Conservation (phyloP, 31 red algal genomes). For the Asparagopsis taxiformis region DNA sequence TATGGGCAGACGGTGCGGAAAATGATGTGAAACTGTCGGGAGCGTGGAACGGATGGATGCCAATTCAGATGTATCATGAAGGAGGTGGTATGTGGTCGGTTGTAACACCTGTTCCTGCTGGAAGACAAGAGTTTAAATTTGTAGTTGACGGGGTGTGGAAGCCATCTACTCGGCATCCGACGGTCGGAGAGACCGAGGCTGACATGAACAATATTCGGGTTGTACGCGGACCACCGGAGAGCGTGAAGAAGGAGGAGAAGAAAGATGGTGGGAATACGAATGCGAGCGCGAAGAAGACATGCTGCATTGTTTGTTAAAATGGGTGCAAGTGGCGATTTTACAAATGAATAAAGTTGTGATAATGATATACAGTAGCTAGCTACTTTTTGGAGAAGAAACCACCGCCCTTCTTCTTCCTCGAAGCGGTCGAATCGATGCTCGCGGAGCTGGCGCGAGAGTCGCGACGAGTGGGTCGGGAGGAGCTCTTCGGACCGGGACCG, state of each 20-base stretch:
- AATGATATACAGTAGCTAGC: neutral
- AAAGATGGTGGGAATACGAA: neutral
- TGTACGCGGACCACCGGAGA: constrained; percentile 68
- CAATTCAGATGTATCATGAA: constrained; percentile 62
- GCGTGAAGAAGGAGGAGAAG: constrained; percentile 18
- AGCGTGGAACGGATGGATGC: constrained; percentile 83
- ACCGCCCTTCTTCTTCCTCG: constrained; percentile 59
- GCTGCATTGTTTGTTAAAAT: constrained; percentile 10
- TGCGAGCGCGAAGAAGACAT: neutral
- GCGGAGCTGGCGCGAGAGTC: constrained; percentile 60
- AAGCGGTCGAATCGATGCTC: constrained; percentile 44
- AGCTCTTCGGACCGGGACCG: constrained; percentile 17
- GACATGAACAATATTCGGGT: constrained; percentile 83
- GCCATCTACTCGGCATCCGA: constrained; percentile 77
- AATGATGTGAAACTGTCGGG: constrained; percentile 74
- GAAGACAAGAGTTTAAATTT: constrained; percentile 86
- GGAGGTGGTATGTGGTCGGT: constrained; percentile 84
- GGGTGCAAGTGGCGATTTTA: neutral
- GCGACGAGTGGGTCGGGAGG: constrained; percentile 29
- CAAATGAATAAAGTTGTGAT: neutral
- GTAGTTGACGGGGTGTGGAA: constrained; percentile 78
- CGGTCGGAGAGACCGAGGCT: constrained; percentile 64
- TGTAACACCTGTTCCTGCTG: constrained; percentile 72
- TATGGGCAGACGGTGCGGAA: constrained; percentile 82
- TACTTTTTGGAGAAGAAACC: constrained; percentile 74